Evolutionary conservation across 1,139 yeast genomes (phyloP), one percentile per base, ranked within the genome.

Genomic region (Chernovozyma sophiae-reginae): DNA sequence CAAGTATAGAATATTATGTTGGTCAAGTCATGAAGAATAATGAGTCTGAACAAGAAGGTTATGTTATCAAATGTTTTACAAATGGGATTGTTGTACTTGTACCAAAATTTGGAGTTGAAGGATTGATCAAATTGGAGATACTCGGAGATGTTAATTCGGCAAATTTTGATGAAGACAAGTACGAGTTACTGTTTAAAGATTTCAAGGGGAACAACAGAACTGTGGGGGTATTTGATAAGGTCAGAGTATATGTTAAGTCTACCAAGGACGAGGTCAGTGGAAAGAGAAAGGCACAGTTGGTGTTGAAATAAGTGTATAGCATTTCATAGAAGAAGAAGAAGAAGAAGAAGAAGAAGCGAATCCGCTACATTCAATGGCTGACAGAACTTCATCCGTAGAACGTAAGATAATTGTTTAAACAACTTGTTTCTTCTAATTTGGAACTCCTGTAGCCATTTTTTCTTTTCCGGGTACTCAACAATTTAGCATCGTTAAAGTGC

Each of bases 51-150:
- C 96, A 89, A 56, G 94, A 89, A 47, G 98, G 97, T 6, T 90
- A 87, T 52, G 82, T 90, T 28, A 89, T 90, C 51, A 86, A 87
- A 58, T 92, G 94, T 31, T 90, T 92, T 60, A 82, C 87, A 46
- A 94, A 94, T 57, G 99, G 98, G 61, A 78, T 94, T 44, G 97
- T 90, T 25, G 95, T 92, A 4, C 66, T 92, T 37, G 97, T 94
- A 19, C 97, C 98, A n/a, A 86, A 85, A 57, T 90, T 87, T 63
- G 98, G 98, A 38, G 90, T 94, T 37, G 99, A 94, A 65, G 94
- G 97, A 39, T 68, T 92, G 52, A 87, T 94, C 46, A 86, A 85
- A 56, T 59, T 87, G 43, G 95, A 87, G 45, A 80, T 78, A 48
- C 60, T 92, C 48, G 81, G 83, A 15, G 85, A 86, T 43, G 77